Evolutionary conservation across 352 stramenopile species (phyloP), one percentile per base, ranked within the genome.

Genomic region (Globisporangium cystogenes): DNA sequence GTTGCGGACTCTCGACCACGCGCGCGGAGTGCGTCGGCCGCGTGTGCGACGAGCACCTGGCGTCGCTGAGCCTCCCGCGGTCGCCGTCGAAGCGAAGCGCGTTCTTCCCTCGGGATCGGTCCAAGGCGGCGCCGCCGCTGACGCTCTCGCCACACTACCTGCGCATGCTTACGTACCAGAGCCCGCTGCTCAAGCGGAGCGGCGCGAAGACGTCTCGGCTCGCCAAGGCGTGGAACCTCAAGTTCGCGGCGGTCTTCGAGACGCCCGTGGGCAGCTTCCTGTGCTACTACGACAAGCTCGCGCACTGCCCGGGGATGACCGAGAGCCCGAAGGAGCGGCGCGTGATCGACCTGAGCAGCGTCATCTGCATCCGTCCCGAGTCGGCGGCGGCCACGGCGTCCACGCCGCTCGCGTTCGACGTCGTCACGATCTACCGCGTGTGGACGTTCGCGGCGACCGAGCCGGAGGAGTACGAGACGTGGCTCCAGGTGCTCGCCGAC

Each of bases 271-370:
- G 81, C 1, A 70, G 66, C 4, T 87, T 84, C 50, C 59, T 91
- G 18, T 86, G 76, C 59, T 91, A 89, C 48, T 88, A 86, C 53
- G 74, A 91, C 62, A 82, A 82, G 48, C 57, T 86, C 1, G 52
- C 68, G 3, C 80, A 88, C 41, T 87, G 74, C 44, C 79, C 80
- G 7, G 73, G 77, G 1, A 67, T 71, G 27, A 72, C 74, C 0
- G 74, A 82, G 4, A 62, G 51, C 0, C 70, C 70, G 14, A 85
- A 77, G 53, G 74, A 87, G 24, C 65, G 79, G 6, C 64, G 79
- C 3, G 63, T 86, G 35, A 85, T 91, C 48, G 81, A 91, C 39
- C 49, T 91, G 21, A 82, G 73, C 42, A 67, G 68, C 16, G 74
- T 91, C 29, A 51, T 88, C 10, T 87, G 74, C 35, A 81, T 91